phyloP scores from a whole-genome alignment of 495 filamentous ascomycete genomes.

The Cercophora newfieldiana region DNA sequence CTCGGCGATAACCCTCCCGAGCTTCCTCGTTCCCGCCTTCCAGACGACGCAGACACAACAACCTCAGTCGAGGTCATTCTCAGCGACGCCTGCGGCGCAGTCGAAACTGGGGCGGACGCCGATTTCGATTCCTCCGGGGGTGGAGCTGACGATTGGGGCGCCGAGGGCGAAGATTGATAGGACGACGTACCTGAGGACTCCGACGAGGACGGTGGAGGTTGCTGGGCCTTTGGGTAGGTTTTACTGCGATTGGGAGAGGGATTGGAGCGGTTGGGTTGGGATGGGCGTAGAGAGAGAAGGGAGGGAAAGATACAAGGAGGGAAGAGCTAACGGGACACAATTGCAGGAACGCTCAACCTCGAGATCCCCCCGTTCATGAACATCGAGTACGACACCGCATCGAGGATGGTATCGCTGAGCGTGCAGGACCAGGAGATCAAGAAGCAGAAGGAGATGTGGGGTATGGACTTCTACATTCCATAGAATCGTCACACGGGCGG shows the following conservation, averaged over 20 bases:
- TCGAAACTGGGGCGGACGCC: constrained; percentile 85
- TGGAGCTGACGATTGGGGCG: constrained; percentile 67
- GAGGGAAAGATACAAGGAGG: not conserved
- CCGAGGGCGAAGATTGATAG: constrained; percentile 53
- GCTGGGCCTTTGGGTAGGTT: constrained; percentile 71
- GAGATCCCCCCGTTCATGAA: constrained; percentile 69
- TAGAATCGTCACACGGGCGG: not conserved
- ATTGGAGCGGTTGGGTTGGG: not conserved
- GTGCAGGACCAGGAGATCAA: constrained; percentile 62
- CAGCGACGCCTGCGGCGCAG: constrained; percentile 59
- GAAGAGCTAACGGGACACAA: too few relatives aligned
- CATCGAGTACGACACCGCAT: constrained; percentile 61
- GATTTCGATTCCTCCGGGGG: constrained; percentile 80
- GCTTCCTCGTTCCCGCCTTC: constrained; percentile 76
- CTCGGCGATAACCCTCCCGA: constrained; percentile 52
- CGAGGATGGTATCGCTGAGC: constrained; percentile 62
- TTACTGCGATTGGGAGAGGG: not conserved
- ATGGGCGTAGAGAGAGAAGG: not conserved
- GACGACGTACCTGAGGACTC: constrained; percentile 54
- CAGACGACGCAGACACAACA: constrained; percentile 46
- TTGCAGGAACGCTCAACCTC: constrained; percentile 72
- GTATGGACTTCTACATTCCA: constrained; percentile 52
- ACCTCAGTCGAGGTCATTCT: too few relatives aligned
- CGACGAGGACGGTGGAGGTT: constrained; percentile 64
- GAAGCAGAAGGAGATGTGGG: constrained; percentile 96